These are phyloP conservation scores for Sugiyamaella marilandica DNA, from an alignment of 805 yeast genomes.

Conservation along the genomic window DNA sequence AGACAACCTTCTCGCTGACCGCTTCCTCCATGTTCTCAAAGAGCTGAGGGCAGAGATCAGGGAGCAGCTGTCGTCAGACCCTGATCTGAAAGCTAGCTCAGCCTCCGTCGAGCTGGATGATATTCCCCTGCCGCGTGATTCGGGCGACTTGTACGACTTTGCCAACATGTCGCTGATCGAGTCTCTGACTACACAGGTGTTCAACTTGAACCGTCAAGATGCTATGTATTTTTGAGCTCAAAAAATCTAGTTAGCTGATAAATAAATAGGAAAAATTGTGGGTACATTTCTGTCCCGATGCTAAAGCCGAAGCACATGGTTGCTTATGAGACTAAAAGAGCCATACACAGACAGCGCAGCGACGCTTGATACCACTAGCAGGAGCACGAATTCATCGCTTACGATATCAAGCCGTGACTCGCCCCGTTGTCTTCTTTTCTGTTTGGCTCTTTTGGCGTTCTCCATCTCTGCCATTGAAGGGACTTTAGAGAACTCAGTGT, in stretches of 20 bases:
- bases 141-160: slow-evolving; percentile 6
- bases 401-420: neutral
- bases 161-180: slow-evolving; percentile 5
- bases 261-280: too few species aligned
- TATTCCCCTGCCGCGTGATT: slow-evolving; percentile 1
- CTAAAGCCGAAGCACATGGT: too few species aligned
- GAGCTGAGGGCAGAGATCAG: slow-evolving; percentile 9
- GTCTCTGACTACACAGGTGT: slow-evolving; percentile 7
- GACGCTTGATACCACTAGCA: neutral
- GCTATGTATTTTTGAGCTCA: neutral
- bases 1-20: slow-evolving; percentile 4
- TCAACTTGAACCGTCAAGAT: slow-evolving; percentile 2
- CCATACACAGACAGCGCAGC: neutral
- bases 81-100: neutral
- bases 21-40: slow-evolving; percentile 5
- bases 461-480: neutral
- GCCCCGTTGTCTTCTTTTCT: neutral
- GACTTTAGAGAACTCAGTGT: neutral
- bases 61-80: slow-evolving; percentile 5
- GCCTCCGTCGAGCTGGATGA: neutral
- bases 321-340: neutral
- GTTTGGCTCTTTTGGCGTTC: neutral
- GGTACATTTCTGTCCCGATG: too few species aligned
- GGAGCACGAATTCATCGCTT: neutral
- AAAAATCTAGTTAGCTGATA: too few species aligned